A percentile compares a stretch with the other conserved stretches of the same genome.
Conservation (phyloP, 1,284 basidiomycete species). For the Puccinia novopanici region DNA sequence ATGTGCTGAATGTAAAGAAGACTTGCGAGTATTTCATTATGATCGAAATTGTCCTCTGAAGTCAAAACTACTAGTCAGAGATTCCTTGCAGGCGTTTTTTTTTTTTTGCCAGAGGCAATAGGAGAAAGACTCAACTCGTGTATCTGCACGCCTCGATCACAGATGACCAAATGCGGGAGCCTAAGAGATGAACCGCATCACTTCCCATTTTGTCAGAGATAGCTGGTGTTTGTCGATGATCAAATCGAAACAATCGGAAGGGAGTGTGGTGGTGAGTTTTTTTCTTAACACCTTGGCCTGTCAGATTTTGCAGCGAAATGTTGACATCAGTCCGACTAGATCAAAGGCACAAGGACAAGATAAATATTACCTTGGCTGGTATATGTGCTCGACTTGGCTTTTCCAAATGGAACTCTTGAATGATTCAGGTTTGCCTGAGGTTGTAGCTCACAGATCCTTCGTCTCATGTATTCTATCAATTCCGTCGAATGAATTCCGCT, state of each 20-base stretch:
- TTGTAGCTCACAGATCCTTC: constrained; percentile 10
- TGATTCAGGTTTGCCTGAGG: neutral
- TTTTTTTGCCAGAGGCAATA: neutral
- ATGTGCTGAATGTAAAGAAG: neutral
- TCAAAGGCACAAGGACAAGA: neutral
- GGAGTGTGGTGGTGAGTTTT: neutral
- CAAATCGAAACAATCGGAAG: neutral
- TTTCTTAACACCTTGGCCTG: neutral
- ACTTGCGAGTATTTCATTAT: neutral
- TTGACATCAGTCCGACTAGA: neutral
- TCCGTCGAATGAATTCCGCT: neutral
- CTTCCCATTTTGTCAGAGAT: neutral
- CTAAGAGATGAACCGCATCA: neutral
- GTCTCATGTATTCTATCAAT: constrained; percentile 17
- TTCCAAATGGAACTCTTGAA: neutral
- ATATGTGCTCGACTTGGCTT: too few species aligned
- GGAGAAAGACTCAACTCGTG: constrained; percentile 9
- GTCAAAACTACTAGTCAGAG: neutral
- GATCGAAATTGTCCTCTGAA: neutral
- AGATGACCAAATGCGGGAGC: constrained; percentile 8
- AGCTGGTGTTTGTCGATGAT: neutral
- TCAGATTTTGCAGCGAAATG: neutral
- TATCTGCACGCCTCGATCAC: constrained; percentile 9
- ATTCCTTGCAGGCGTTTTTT: neutral
- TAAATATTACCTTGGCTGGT: neutral